Base-by-base conservation (phyloP, 2,329 filamentous ascomycete species). In the Alternaria dauci region DNA sequence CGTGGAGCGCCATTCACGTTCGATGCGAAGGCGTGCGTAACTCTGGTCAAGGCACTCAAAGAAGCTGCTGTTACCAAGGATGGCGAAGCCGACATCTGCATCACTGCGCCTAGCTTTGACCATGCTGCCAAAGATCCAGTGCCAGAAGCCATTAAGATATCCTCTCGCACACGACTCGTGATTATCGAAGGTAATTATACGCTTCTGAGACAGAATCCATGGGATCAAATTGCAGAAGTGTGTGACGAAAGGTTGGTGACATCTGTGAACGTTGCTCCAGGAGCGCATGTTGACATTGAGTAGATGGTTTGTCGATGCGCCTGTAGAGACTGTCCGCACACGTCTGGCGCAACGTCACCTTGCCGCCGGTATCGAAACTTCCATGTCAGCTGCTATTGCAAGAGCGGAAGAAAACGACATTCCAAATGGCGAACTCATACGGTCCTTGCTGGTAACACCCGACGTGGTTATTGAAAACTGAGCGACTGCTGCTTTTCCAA, bases 101-200 rank as follows among this genome's bases (percentile, higher is more conserved):
- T 71, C 3, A 50, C 60, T 56, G 70, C 66, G 16, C 70, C 71
- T 2, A 66, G 66, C 50, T 73, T 73, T 52, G 70, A 72, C 54
- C 71, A 73, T 56, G 66, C 67, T 3, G 52, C 65, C 3, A 69
- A 73, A 30, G 71, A 73, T 46, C 70, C 70, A 2, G 53, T 71
- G 6, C 43, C 61, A 30, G 52, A 66, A 30, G 67, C 59, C 3
- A 66, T 71, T 9, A 43, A 51, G 2, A 61, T 73, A 34, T 71
- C 71, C 43, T 69, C 70, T 32, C 62, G 59, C 5, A 70, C 58
- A 16, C 69, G 66, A 8, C 32, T 73, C 8, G 52, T 72, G 14
- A 70, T 73, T 8, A 41, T 72, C 3, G 71, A 73, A 41, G 71
- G 71, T 5, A 73, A 73, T 14, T 73, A 73, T 44, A 71, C 69